These are phyloP conservation scores for Sistotremastrum suecicum DNA, from an alignment of 768 basidiomycete species.

Conservation along the genomic window DNA sequence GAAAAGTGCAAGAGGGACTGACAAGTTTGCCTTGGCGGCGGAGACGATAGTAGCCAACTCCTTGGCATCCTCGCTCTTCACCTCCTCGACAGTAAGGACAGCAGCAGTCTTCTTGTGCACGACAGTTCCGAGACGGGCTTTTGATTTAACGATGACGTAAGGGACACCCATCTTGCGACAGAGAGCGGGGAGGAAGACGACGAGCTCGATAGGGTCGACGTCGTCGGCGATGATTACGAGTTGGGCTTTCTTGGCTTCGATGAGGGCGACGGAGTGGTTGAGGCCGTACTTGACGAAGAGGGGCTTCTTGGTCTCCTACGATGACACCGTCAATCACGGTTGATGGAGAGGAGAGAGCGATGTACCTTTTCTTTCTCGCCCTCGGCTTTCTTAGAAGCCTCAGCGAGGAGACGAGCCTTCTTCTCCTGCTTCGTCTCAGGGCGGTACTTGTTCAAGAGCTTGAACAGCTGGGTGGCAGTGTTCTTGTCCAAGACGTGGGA, in stretches of 20 bases:
- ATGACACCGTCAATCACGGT: neutral
- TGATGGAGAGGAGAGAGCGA: neutral
- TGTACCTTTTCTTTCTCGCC: conserved; percentile 51
- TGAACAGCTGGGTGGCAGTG: conserved; percentile 96
- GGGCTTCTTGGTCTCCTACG: conserved; percentile 83
- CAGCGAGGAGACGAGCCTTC: conserved; percentile 76
- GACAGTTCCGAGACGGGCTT: conserved; percentile 94
- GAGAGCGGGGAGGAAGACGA: conserved; percentile 93
- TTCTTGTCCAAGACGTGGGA: conserved; percentile 98
- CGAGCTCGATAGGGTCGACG: conserved; percentile 98
- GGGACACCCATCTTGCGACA: conserved; percentile 99
- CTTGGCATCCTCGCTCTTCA: conserved; percentile 85
- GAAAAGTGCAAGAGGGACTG: conserved; percentile 19
- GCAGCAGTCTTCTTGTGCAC: conserved; percentile 98
- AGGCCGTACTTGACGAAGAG: conserved; percentile 92
- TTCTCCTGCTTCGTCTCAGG: conserved; percentile 95
- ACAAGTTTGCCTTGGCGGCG: conserved; percentile 97
- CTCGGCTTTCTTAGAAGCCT: conserved; percentile 66
- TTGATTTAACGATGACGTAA: conserved; percentile 96
- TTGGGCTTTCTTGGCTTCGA: conserved; percentile 95
- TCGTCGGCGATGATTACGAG: conserved; percentile 95
- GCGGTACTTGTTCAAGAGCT: conserved; percentile 94
- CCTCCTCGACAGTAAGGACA: conserved; percentile 83
- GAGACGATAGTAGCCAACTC: conserved; percentile 87
- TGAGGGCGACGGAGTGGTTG: conserved; percentile 91